Conservation (phyloP, 257 asterid species). For the Petunia secreta region DNA sequence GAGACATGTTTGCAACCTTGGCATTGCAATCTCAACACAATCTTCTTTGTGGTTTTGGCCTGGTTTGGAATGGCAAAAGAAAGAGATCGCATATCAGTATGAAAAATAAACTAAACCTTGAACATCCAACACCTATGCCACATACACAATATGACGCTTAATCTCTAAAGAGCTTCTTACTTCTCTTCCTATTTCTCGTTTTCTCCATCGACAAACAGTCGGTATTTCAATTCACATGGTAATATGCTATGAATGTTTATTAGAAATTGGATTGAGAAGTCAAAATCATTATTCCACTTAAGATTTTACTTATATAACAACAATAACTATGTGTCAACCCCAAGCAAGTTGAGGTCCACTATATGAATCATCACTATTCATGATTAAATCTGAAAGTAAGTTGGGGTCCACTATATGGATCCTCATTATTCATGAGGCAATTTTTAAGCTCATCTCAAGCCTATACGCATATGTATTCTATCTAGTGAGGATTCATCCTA, state of each 20-base stretch:
- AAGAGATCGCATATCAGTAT: neutral
- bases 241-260: neutral
- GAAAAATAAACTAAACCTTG: neutral
- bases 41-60: slow-evolving; percentile 26
- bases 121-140: neutral
- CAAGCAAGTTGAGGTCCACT: too few species aligned
- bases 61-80: neutral
- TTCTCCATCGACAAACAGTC: neutral
- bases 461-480: too few species aligned
- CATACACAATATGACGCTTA: neutral
- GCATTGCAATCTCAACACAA: slow-evolving; percentile 27
- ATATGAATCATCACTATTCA: too few species aligned
- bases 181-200: neutral
- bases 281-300: too few species aligned
- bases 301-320: too few species aligned
- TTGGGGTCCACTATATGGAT: too few species aligned
- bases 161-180: neutral
- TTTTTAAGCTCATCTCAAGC: too few species aligned
- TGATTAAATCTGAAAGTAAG: too few species aligned
- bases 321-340: too few species aligned
- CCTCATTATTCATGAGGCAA: too few species aligned
- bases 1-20: slow-evolving; percentile 23
- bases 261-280: neutral
- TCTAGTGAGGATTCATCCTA: too few species aligned
- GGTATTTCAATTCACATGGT: neutral